phyloP scores from a whole-genome alignment of 441 rosid genomes.

The Adansonia grandidieri region DNA sequence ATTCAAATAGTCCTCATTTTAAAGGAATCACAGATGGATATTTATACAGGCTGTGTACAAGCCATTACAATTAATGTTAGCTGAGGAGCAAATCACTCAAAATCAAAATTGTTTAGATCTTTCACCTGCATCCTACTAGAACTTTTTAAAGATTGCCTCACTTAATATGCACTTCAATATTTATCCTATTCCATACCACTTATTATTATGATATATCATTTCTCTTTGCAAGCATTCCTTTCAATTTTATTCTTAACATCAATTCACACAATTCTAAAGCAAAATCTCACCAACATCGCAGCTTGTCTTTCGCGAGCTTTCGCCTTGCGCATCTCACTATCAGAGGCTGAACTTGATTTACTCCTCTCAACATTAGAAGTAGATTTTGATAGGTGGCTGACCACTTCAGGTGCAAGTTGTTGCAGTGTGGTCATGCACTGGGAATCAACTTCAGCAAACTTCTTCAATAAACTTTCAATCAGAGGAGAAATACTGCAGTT shows the following conservation, averaged over 20 bases:
- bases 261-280: conserved; percentile 5
- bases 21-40: too few relatives aligned
- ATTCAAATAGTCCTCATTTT: not conserved
- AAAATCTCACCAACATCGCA: conserved; percentile 76
- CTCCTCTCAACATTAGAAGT: conserved; percentile 37
- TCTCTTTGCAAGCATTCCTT: not conserved
- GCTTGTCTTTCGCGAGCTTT: conserved; percentile 97
- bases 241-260: not conserved
- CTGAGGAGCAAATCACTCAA: not conserved
- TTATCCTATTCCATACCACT: not conserved
- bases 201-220: not conserved
- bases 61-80: not conserved
- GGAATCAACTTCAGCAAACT: conserved; percentile 75
- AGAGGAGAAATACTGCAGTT: conserved; percentile 70
- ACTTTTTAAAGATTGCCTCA: not conserved
- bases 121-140: not conserved
- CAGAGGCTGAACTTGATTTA: conserved; percentile 48
- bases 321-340: conserved; percentile 81
- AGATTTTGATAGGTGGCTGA: conserved; percentile 49
- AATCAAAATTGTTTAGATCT: not conserved
- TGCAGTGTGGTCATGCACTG: conserved; percentile 67
- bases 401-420: conserved; percentile 80
- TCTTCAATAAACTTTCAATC: conserved; percentile 73
- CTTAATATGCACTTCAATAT: not conserved
- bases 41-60: too few relatives aligned